phyloP scores from a whole-genome alignment of 495 filamentous ascomycete species.

The Aspergillus leporis region DNA sequence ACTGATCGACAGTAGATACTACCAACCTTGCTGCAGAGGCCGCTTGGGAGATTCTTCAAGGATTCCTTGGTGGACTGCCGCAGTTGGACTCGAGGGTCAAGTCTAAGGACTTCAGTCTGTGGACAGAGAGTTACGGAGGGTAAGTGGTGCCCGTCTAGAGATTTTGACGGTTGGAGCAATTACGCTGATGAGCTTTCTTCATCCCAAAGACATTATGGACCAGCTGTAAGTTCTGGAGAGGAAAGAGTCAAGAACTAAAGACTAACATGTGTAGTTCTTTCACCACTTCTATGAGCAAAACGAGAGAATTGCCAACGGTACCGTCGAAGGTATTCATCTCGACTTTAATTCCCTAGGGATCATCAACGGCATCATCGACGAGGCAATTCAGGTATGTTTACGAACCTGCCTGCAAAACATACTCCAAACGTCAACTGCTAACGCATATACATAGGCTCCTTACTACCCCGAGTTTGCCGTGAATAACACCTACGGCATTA shows the following conservation, averaged over 20 bases:
- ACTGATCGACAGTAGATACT: slow-evolving; percentile 31
- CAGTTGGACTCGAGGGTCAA: slow-evolving; percentile 50
- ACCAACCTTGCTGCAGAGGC: slow-evolving; percentile 56
- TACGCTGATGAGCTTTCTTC: slow-evolving; percentile 13
- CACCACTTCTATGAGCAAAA: slow-evolving; percentile 67
- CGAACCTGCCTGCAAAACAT: neutral
- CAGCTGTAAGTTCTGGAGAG: slow-evolving; percentile 45
- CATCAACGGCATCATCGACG: slow-evolving; percentile 78
- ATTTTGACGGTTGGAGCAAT: slow-evolving; percentile 12
- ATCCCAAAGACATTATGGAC: slow-evolving; percentile 45
- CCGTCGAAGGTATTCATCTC: slow-evolving; percentile 36
- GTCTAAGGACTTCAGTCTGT: slow-evolving; percentile 52
- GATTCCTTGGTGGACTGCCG: slow-evolving; percentile 54
- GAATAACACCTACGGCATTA: slow-evolving; percentile 74
- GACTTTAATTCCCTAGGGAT: slow-evolving; percentile 50
- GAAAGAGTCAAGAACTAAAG: slow-evolving; percentile 35
- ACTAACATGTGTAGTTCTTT: slow-evolving; percentile 35
- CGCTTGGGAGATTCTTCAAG: slow-evolving; percentile 59
- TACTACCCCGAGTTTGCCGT: slow-evolving; percentile 68
- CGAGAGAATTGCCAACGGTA: slow-evolving; percentile 47
- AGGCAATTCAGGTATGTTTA: slow-evolving; percentile 53
- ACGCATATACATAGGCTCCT: slow-evolving; percentile 32
- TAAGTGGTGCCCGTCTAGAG: slow-evolving; percentile 38
- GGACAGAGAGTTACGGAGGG: slow-evolving; percentile 62
- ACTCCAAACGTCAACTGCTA: neutral